Evolutionary conservation across 2,329 filamentous ascomycete genomes (phyloP), one percentile per base, ranked within the genome.

Genomic region (Leptographium radiaticola): DNA sequence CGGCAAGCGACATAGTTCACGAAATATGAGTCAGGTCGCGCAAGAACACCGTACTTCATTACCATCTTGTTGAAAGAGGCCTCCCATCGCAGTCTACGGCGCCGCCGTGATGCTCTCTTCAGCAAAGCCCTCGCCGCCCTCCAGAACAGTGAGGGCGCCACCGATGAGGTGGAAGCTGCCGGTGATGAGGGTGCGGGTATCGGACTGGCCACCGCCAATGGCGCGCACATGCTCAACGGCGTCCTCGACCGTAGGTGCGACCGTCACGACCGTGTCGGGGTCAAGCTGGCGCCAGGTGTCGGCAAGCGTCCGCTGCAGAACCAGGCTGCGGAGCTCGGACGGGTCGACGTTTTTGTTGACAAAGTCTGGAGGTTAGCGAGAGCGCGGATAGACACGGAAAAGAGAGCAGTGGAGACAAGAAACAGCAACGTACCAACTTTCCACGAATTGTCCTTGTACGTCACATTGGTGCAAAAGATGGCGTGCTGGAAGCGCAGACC

Each of bases 401-500:
- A 9, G 9, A 18, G 45, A 7, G 6, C n/a, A 20, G 6, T 11
- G 51, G 52, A 25, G 1, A 39, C 13, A 43, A 34, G 40, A 31
- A 4, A 10, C 12, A 6, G 12, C 57, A 12, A 58, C 54, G 10
- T 54, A 68, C 65, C 67, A 62, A 66, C 60, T 64, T 78, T 79
- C 59, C 75, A 78, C 16, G 73, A 72, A 11, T 70, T 70, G 38
- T 67, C 62, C 20, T 72, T 70, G 58, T 74, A 75, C 0, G 78
- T 80, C 20, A 61, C 53, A 25, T 64, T 64, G 6, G 63, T 62
- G 56, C 60, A 63, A 34, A 65, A 62, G 6, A 95, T 72, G 12
- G 83, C 89, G 56, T 86, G 77, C 2, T 78, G 77, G 65, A 96
- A 95, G 0, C 71, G 57, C 8, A 16, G 16, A 67, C 40, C 66